Evolutionary conservation across 805 yeast genomes (phyloP).

Genomic region (Candida namnaoensis): DNA sequence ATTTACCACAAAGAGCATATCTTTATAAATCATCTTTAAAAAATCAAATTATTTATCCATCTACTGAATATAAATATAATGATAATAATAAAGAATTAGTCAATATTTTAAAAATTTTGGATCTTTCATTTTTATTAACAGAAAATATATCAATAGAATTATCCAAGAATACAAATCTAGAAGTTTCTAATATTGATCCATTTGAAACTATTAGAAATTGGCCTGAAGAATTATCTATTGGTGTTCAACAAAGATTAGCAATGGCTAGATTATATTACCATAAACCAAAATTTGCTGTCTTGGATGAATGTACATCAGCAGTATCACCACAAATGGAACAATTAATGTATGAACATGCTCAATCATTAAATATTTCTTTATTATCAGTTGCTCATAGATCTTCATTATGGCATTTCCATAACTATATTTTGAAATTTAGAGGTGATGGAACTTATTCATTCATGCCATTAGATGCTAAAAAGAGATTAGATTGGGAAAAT

Average conservation of each 20-base stretch:
- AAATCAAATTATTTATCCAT: slow-evolving; percentile 88
- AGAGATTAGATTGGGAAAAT: slow-evolving; percentile 67
- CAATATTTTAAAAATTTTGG: slow-evolving; percentile 45
- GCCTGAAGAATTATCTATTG: slow-evolving; percentile 82
- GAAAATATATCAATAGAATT: slow-evolving; percentile 31
- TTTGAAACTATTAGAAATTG: slow-evolving; percentile 69
- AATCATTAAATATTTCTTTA: slow-evolving; percentile 67
- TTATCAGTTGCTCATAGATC: slow-evolving; percentile 90
- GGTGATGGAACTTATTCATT: slow-evolving; percentile 70
- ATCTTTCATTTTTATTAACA: slow-evolving; percentile 48
- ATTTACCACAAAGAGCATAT: slow-evolving; percentile 89
- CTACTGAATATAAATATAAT: slow-evolving; percentile 48
- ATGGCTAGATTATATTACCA: slow-evolving; percentile 91
- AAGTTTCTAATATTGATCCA: slow-evolving; percentile 30
- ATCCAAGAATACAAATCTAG: slow-evolving; percentile 18
- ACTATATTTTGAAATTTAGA: slow-evolving; percentile 72
- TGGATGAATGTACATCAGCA: slow-evolving; percentile 94
- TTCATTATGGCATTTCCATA: slow-evolving; percentile 88
- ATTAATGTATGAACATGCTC: slow-evolving; percentile 80
- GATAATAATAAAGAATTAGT: slow-evolving; percentile 37
- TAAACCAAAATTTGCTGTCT: slow-evolving; percentile 85
- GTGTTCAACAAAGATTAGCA: slow-evolving; percentile 89
- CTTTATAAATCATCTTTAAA: slow-evolving; percentile 56
- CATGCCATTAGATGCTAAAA: slow-evolving; percentile 58
- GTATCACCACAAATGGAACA: slow-evolving; percentile 89